Percentiles rank a stretch among this genome's conserved stretches.
Evolutionary conservation across 1,139 yeast species (phyloP).

Genomic region (Saccharomyces hybrid): DNA sequence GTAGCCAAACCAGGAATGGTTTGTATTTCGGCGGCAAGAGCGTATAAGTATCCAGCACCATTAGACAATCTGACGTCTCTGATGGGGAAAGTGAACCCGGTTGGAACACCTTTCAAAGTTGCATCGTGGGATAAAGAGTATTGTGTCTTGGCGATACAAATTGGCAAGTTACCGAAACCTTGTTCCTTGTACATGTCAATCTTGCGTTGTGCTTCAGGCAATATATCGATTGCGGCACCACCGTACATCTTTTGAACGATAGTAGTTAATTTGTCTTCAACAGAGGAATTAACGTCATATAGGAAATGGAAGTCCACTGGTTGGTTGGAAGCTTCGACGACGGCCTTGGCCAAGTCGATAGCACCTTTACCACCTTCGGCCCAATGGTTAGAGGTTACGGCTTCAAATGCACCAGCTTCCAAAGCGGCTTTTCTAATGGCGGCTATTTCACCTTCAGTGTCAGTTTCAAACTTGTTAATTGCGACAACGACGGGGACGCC

Average conservation of each 20-base stretch:
- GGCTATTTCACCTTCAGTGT: slow-evolving; percentile 58
- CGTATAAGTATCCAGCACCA: slow-evolving; percentile 96
- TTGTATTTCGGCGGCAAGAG: slow-evolving; percentile 94
- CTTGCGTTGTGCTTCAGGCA: slow-evolving; percentile 77
- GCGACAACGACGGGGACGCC: slow-evolving; percentile 78
- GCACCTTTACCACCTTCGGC: slow-evolving; percentile 78
- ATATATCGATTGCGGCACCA: slow-evolving; percentile 80
- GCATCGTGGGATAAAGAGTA: slow-evolving; percentile 95
- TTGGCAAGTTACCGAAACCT: slow-evolving; percentile 88
- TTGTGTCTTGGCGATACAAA: slow-evolving; percentile 97
- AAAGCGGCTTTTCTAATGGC: slow-evolving; percentile 56
- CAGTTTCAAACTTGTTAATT: slow-evolving; percentile 66
- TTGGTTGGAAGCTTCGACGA: slow-evolving; percentile 48
- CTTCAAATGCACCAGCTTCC: slow-evolving; percentile 68
- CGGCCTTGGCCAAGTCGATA: slow-evolving; percentile 58
- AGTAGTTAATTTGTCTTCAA: slow-evolving; percentile 54
- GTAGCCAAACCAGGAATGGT: slow-evolving; percentile 98
- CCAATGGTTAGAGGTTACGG: slow-evolving; percentile 74
- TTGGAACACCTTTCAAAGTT: slow-evolving; percentile 86
- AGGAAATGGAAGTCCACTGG: slow-evolving; percentile 44
- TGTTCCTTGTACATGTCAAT: slow-evolving; percentile 78
- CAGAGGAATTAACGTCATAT: slow-evolving; percentile 51
- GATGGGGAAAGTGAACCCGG: slow-evolving; percentile 89
- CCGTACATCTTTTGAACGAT: slow-evolving; percentile 94
- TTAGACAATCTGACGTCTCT: slow-evolving; percentile 90